Conservation (phyloP, 805 yeast species). For the Ogataea philodendri region DNA sequence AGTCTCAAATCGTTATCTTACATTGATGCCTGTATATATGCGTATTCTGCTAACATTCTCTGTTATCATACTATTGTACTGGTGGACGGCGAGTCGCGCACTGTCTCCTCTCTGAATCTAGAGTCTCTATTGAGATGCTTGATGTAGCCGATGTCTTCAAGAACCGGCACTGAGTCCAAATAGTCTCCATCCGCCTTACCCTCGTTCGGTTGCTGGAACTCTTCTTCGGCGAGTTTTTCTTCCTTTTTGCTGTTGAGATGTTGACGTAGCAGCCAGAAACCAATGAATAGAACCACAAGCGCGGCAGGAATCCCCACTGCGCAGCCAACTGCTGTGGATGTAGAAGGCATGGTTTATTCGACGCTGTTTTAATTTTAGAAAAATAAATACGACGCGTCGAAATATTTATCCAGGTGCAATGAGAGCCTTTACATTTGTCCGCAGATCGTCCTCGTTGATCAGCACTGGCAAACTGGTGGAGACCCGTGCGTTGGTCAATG, state of each 20-base stretch:
- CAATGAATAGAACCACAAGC: slow-evolving; percentile 36
- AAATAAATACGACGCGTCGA: slow-evolving; percentile 10
- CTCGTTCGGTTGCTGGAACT: slow-evolving; percentile 1
- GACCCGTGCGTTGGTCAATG: slow-evolving; percentile 66
- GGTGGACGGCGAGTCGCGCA: not conserved
- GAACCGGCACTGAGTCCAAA: slow-evolving; percentile 8
- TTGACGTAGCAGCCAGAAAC: slow-evolving; percentile 39
- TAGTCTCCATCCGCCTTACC: slow-evolving; percentile 5
- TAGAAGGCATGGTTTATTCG: slow-evolving; percentile 20
- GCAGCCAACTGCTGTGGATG: slow-evolving; percentile 46
- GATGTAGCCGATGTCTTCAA: slow-evolving; percentile 5
- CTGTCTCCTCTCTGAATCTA: slow-evolving; percentile 5
- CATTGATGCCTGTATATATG: slow-evolving; percentile 9
- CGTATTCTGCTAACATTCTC: slow-evolving; percentile 1
- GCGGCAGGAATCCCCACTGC: slow-evolving; percentile 53
- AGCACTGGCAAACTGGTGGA: slow-evolving; percentile 50
- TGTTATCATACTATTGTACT: slow-evolving; percentile 1
- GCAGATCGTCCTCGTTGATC: slow-evolving; percentile 8
- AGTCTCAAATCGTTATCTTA: not conserved
- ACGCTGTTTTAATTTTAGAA: slow-evolving; percentile 2
- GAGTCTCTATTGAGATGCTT: slow-evolving; percentile 10
- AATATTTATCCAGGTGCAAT: slow-evolving; percentile 1
- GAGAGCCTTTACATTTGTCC: slow-evolving; percentile 1
- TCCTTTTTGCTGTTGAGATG: slow-evolving; percentile 39
- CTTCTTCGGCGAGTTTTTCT: slow-evolving; percentile 6